Evolutionary conservation across 495 filamentous ascomycete species (phyloP).

Genomic region (Lophium mytilinum): DNA sequence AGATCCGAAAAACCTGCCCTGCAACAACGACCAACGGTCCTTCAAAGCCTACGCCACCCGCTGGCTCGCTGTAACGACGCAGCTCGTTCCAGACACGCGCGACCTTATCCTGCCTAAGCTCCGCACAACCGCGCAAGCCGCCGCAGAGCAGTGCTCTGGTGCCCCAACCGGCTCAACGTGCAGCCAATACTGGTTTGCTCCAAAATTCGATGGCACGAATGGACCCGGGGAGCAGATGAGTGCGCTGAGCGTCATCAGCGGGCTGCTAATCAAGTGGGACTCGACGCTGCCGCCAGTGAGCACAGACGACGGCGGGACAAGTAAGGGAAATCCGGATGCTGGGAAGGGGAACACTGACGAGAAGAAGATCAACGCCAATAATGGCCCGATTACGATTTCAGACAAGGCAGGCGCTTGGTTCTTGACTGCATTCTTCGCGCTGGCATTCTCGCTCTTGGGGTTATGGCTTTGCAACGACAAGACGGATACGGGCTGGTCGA

Average conservation of each 20-base stretch:
- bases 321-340: conserved; percentile 5
- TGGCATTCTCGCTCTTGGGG: too few species aligned
- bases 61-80: conserved; percentile 9
- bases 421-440: neutral
- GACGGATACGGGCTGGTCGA: too few species aligned
- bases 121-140: conserved; percentile 1
- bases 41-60: conserved; percentile 18
- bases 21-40: conserved; percentile 10
- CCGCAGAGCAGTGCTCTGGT: conserved; percentile 6
- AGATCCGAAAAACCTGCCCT: neutral
- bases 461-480: too few species aligned
- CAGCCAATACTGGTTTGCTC: neutral
- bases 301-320: neutral
- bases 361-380: neutral
- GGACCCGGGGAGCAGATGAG: conserved; percentile 12
- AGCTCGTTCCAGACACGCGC: conserved; percentile 9
- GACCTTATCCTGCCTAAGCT: conserved; percentile 4
- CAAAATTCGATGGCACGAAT: neutral
- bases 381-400: neutral
- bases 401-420: conserved; percentile 3
- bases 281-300: neutral
- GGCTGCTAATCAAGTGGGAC: neutral
- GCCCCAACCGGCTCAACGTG: neutral
- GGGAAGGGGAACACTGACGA: neutral
- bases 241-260: conserved; percentile 3